Base-by-base conservation (phyloP, 2,329 filamentous ascomycete genomes). In the Xylariomycetidae sp. region DNA sequence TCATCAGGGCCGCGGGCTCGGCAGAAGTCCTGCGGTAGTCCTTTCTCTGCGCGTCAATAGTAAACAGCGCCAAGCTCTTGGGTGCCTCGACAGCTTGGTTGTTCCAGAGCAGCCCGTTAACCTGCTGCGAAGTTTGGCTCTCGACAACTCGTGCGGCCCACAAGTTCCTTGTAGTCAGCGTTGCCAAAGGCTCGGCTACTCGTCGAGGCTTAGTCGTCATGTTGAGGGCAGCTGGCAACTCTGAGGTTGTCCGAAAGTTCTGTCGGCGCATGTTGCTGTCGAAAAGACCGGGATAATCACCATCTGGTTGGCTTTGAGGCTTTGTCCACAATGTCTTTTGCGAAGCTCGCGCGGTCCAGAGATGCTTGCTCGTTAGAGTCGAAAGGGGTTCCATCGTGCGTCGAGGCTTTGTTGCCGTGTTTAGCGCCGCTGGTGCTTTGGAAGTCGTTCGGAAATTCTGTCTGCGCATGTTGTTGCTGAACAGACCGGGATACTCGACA, bases 1-100 rank as follows among this genome's bases (percentile, higher is more conserved):
- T 58, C 22, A 49, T 36, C 8, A 63, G 38, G n/a, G 57, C 57
- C n/a, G 52, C 56, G 14, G 57, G 57, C 10, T 53, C 46, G 13
- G 50, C 49, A 4, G 46, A 43, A 16, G 59, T 59, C 9, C 52
- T 58, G 19, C 54, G 52, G 40, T 53, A 60, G 23, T 40, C 39
- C 19, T 43, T 48, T 27, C 54, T 51, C 31, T 41, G 52, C 14
- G 47, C 35, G 34, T 59, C 50, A n/a, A 58, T 47, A 32, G 52
- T 46, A 31, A 59, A 55, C 12, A 63, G 49, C 12, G 50, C 46
- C 27, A 35, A 23, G 8, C 41, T n/a, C n/a, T n/a, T n/a, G n/a
- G n/a, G n/a, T n/a, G n/a, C n/a, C n/a, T n/a, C n/a, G n/a, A n/a
- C n/a, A n/a, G n/a, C n/a, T n/a, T n/a, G n/a, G n/a, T n/a, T n/a